Base-by-base conservation (phyloP, 2,329 filamentous ascomycete genomes). In the Phyllosticta citriasiana region DNA sequence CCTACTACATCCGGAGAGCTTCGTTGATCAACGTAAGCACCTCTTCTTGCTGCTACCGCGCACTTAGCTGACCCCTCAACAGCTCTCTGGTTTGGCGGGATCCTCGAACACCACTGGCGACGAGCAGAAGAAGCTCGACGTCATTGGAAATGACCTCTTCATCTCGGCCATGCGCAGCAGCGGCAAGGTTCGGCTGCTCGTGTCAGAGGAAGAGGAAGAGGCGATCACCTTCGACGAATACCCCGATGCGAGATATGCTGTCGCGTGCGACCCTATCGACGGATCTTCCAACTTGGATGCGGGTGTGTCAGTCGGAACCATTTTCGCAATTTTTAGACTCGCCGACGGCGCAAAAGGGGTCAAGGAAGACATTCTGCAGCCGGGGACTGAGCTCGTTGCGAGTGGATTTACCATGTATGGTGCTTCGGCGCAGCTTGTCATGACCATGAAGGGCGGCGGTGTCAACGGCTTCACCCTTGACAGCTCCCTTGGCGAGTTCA, bases 351-450 rank as follows among this genome's bases (percentile, higher is more conserved):
- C 88, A 14, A 81, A 78, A 63, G 89, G 88, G 66, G 87, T 83
- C 63, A 87, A 88, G 68, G 91, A 95, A 71, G 92, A 97, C 74
- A 84, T 99, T 64, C 83, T 97, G 63, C 87, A 86, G 76, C 89
- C 94, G 0, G 94, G 94, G 61, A 93, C 89, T 1, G 92, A 97
- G 77, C 84, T 97, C 66, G 84, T 97, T 22, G 93, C 94, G 40
- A 87, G 90, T 24, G 94, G 94, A n/a, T 99, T 99, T 83, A 99
- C 94, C 77, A 99, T 99, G 94, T 99, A 99, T 78, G 94, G 94
- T 72, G 94, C 94, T 67, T 97, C 92, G 2, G 87, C 94, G 3
- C 93, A 97, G 79, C 83, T 99, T 54, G 94, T 99, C 70, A 88
- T 99, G 72, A 99, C 94, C 67, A 97, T 97, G 91, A 89, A 88